These are phyloP conservation scores for Dendryphion nanum DNA, from an alignment of 2,329 filamentous ascomycete species.

Conservation along the genomic window DNA sequence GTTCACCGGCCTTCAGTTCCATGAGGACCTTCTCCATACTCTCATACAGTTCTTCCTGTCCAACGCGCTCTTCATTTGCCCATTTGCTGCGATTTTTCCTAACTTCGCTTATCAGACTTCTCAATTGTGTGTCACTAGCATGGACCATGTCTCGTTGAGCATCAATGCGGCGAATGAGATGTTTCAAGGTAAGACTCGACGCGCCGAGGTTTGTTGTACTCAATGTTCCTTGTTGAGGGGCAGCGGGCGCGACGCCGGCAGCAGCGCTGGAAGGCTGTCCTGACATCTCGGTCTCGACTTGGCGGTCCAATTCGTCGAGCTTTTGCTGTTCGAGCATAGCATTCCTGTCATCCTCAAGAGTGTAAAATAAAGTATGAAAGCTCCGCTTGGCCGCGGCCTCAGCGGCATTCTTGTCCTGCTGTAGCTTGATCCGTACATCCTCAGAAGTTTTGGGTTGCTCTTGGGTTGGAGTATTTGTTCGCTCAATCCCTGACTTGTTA, in stretches of 20 bases:
- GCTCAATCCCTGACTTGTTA: constrained; percentile 61
- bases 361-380: constrained; percentile 93
- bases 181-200: constrained; percentile 92
- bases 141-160: constrained; percentile 85
- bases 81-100: constrained; percentile 98
- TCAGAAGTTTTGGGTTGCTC: constrained; percentile 70
- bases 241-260: constrained; percentile 51
- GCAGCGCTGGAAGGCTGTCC: constrained; percentile 48
- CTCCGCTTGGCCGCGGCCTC: constrained; percentile 86
- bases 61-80: constrained; percentile 96
- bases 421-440: constrained; percentile 87
- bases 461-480: constrained; percentile 54
- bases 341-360: constrained; percentile 88
- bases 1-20: constrained; percentile 95
- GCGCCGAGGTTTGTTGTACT: constrained; percentile 94
- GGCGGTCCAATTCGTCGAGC: constrained; percentile 92
- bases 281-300: constrained; percentile 93
- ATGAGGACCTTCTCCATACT: constrained; percentile 94
- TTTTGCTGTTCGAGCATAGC: constrained; percentile 98
- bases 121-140: constrained; percentile 88
- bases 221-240: constrained; percentile 78
- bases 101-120: constrained; percentile 93
- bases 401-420: constrained; percentile 86
- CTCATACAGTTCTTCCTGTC: constrained; percentile 97
- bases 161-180: constrained; percentile 94